phyloP scores from a whole-genome alignment of 2,329 filamentous ascomycete genomes.

The Passalora sequoiae region DNA sequence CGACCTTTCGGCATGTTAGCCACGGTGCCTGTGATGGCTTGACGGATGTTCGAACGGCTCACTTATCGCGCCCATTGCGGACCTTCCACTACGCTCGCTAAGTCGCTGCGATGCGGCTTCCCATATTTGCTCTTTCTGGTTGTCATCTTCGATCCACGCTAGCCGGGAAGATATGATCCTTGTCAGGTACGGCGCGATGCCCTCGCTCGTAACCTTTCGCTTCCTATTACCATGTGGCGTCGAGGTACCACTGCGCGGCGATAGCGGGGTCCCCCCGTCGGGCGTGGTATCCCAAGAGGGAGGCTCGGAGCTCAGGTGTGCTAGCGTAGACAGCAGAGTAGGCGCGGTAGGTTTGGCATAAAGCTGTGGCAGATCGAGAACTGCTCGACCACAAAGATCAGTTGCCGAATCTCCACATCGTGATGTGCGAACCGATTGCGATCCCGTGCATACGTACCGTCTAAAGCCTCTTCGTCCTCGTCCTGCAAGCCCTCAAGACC shows the following conservation, averaged over 20 bases:
- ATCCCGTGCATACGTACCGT: slow-evolving; percentile 25
- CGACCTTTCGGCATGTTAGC: too few relatives aligned
- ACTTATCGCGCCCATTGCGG: slow-evolving; percentile 60
- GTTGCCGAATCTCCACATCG: slow-evolving; percentile 1
- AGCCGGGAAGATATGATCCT: slow-evolving; percentile 63
- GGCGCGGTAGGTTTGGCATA: slow-evolving; percentile 67
- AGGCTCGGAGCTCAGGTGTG: slow-evolving; percentile 61
- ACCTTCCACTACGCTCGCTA: slow-evolving; percentile 78
- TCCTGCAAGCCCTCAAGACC: slow-evolving; percentile 9
- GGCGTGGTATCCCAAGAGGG: slow-evolving; percentile 59
- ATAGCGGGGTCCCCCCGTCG: slow-evolving; percentile 21
- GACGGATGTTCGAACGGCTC: too few relatives aligned
- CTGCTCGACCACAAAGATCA: slow-evolving; percentile 35
- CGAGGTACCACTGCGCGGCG: slow-evolving; percentile 20
- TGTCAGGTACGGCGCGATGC: slow-evolving; percentile 61
- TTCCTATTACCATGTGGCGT: slow-evolving; percentile 22
- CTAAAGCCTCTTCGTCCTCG: slow-evolving; percentile 28
- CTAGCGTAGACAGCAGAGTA: slow-evolving; percentile 61
- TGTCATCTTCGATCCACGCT: slow-evolving; percentile 63
- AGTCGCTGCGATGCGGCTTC: slow-evolving; percentile 72
- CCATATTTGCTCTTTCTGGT: slow-evolving; percentile 66
- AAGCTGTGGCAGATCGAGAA: slow-evolving; percentile 74
- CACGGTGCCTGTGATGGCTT: too few relatives aligned
- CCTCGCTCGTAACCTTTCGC: slow-evolving; percentile 45
- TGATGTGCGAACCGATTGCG: slow-evolving; percentile 2